A percentile compares a stretch with the other conserved stretches of the same genome.
Evolutionary conservation across 257 asterid species (phyloP).

Genomic region (Jacaranda mimosifolia): DNA sequence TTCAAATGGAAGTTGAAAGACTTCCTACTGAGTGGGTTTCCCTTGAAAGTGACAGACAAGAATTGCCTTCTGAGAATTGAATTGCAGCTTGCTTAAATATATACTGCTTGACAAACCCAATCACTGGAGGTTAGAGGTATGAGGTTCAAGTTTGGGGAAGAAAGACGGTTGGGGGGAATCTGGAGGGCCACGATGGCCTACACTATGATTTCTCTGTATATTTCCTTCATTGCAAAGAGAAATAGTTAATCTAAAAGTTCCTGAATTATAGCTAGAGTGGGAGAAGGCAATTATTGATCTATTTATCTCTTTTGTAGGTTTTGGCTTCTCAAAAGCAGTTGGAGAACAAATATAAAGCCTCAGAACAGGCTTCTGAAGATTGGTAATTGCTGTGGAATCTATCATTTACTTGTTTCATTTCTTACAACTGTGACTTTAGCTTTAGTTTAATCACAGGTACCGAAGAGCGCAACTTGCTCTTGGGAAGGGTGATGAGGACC

Average conservation of each 20-base stretch:
- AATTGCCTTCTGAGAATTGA: no score
- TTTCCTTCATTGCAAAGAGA: conserved; percentile 19
- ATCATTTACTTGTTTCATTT: conserved; percentile 31
- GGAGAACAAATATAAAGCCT: conserved; percentile 89
- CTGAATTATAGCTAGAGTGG: conserved; percentile 10
- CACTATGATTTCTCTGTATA: conserved; percentile 4
- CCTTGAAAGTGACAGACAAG: no score
- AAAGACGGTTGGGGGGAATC: background rate
- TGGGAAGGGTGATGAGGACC: conserved; percentile 94
- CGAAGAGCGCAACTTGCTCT: conserved; percentile 97
- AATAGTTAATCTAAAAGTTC: conserved; percentile 4
- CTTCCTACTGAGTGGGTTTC: no score
- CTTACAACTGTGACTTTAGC: conserved; percentile 33
- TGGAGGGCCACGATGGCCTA: background rate
- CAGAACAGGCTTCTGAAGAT: conserved; percentile 91
- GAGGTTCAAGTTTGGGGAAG: no score
- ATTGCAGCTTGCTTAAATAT: no score
- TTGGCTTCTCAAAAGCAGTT: conserved; percentile 96
- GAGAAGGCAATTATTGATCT: conserved; percentile 27
- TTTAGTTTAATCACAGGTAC: conserved; percentile 68
- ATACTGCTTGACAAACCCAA: no score
- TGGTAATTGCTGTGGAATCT: conserved; percentile 60
- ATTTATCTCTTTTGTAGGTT: conserved; percentile 59
- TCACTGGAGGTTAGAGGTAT: no score
- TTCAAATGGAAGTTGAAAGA: no score